phyloP scores from a whole-genome alignment of 208 protist species.

The Trypanosoma cruzi region DNA sequence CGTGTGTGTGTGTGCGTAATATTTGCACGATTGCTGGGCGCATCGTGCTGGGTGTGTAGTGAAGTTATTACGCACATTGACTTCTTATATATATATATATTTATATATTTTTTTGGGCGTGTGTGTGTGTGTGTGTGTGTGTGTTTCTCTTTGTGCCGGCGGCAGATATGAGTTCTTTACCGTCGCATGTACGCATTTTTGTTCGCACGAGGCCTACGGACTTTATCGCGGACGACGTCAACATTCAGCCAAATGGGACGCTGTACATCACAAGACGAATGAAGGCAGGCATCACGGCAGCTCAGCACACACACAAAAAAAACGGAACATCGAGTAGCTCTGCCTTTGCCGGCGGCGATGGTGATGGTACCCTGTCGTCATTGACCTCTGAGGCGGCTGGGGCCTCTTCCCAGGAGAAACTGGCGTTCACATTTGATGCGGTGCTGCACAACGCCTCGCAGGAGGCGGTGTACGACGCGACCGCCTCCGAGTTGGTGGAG shows the following conservation, averaged over 20 bases:
- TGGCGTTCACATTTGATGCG: conserved; percentile 67
- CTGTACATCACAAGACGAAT: conserved; percentile 23
- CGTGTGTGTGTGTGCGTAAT: too few species aligned
- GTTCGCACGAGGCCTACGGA: conserved; percentile 29
- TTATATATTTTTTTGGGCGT: background rate
- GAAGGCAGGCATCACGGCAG: background rate
- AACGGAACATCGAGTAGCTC: background rate
- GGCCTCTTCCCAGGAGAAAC: conserved; percentile 23
- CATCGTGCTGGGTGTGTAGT: too few species aligned
- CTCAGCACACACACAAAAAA: background rate
- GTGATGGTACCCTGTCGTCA: background rate
- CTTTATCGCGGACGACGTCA: background rate
- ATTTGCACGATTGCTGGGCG: too few species aligned
- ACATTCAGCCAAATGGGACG: conserved; percentile 12
- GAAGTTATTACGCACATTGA: too few species aligned
- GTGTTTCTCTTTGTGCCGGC: conserved; percentile 8
- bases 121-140: background rate
- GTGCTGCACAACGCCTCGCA: conserved; percentile 62
- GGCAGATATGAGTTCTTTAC: conserved; percentile 10
- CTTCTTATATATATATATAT: too few species aligned
- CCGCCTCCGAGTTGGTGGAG: conserved; percentile 33
- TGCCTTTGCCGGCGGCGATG: background rate
- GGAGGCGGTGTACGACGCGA: conserved; percentile 51
- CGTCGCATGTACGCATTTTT: conserved; percentile 29
- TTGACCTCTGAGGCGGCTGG: background rate